phyloP scores from a whole-genome alignment of 495 filamentous ascomycete species.

The Daldinia decipiens region DNA sequence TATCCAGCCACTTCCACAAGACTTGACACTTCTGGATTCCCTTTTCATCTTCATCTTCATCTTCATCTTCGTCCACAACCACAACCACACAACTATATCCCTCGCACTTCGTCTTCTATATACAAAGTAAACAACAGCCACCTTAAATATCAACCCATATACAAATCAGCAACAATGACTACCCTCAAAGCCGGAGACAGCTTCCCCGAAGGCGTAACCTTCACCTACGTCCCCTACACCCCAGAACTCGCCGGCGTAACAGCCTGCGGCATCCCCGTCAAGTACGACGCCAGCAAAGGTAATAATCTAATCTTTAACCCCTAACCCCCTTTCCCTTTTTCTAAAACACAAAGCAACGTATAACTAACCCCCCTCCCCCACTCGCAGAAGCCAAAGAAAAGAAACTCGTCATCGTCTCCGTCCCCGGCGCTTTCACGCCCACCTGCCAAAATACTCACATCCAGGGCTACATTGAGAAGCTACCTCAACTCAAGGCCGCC shows the following conservation, averaged over 20 bases:
- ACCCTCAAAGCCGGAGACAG: slow-evolving; percentile 79
- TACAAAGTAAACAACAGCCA: neutral
- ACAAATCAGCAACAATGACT: slow-evolving; percentile 62
- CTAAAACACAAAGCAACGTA: too few species aligned
- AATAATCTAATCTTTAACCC: too few species aligned
- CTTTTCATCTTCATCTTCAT: neutral
- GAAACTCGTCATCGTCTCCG: slow-evolving; percentile 90
- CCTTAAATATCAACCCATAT: neutral
- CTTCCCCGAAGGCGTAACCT: slow-evolving; percentile 82
- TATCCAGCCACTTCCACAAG: neutral
- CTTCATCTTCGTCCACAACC: too few species aligned
- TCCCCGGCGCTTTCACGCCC: slow-evolving; percentile 96
- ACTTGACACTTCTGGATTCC: neutral
- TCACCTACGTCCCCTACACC: slow-evolving; percentile 80
- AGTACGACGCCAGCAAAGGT: slow-evolving; percentile 83
- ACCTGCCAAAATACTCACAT: slow-evolving; percentile 89
- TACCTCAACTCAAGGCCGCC: slow-evolving; percentile 77
- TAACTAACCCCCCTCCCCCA: slow-evolving; percentile 3
- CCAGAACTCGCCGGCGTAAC: slow-evolving; percentile 71
- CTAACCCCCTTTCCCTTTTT: too few species aligned
- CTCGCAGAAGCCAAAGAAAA: slow-evolving; percentile 79
- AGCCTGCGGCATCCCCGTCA: slow-evolving; percentile 79
- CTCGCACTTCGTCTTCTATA: neutral
- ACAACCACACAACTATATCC: neutral
- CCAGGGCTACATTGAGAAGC: slow-evolving; percentile 82